A percentile compares a stretch with the other conserved stretches of the same genome.
These are phyloP conservation scores for Plasmodium knowlesi DNA, from an alignment of 169 alveolate genomes.

Conservation along the genomic window DNA sequence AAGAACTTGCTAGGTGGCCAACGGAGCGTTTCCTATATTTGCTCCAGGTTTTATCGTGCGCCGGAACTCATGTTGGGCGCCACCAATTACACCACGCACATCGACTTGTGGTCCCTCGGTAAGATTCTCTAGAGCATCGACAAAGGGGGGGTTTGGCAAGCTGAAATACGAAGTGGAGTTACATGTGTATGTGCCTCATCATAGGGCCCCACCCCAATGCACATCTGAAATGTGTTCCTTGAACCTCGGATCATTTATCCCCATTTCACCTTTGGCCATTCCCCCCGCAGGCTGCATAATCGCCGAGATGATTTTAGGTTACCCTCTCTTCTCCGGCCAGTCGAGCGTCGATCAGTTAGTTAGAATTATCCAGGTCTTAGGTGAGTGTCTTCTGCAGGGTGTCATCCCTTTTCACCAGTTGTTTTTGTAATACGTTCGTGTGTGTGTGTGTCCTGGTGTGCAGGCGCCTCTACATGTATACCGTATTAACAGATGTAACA, in stretches of 20 bases:
- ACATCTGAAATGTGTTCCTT: constrained; percentile 69
- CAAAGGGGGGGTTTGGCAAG: neutral
- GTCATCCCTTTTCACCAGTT: neutral
- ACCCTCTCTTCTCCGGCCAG: constrained; percentile 97
- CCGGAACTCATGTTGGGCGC: constrained; percentile 99
- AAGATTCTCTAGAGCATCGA: constrained; percentile 12
- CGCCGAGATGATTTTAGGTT: constrained; percentile 95
- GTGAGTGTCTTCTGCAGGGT: constrained; percentile 22
- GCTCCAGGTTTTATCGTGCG: constrained; percentile 98
- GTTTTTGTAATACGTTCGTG: too few species aligned
- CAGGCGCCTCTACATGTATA: neutral
- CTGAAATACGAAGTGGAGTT: neutral
- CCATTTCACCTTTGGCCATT: neutral
- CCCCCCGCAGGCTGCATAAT: constrained; percentile 93
- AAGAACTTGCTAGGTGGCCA: constrained; percentile 94
- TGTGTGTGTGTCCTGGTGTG: neutral
- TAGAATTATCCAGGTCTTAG: constrained; percentile 92
- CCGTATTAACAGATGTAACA: neutral
- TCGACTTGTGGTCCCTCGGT: constrained; percentile 98
- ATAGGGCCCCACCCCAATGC: constrained; percentile 58
- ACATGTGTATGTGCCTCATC: constrained; percentile 60
- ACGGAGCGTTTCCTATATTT: constrained; percentile 95
- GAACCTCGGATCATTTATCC: neutral
- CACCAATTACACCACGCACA: constrained; percentile 96
- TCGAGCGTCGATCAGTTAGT: constrained; percentile 96